A percentile compares a stretch with the other conserved stretches of the same genome.
phyloP scores from a whole-genome alignment of 495 filamentous ascomycete genomes.

The Talaromyces wortmannii region DNA sequence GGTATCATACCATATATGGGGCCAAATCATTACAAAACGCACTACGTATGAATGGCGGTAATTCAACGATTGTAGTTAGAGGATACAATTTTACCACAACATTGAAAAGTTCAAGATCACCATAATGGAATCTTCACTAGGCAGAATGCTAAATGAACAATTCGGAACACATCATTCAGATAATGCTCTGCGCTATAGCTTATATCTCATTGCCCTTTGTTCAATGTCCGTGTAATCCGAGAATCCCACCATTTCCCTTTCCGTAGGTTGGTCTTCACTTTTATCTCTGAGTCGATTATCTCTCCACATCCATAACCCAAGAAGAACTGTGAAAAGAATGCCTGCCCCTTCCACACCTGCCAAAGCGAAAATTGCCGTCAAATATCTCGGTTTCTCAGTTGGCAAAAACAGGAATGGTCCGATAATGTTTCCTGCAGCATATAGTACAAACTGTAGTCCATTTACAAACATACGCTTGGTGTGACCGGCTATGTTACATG shows the following conservation, averaged over 20 bases:
- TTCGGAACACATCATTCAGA: background rate
- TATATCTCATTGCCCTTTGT: background rate
- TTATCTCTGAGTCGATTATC: background rate
- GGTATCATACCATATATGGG: background rate
- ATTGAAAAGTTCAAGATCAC: background rate
- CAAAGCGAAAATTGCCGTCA: background rate
- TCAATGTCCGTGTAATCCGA: background rate
- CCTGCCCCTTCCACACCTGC: background rate
- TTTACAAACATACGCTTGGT: constrained; percentile 53
- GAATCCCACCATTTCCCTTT: background rate
- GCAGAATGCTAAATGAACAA: background rate
- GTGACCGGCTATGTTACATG: constrained; percentile 57
- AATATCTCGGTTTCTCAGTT: constrained; percentile 28
- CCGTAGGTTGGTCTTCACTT: background rate
- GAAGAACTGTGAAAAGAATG: background rate
- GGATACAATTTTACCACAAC: background rate
- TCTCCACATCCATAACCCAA: background rate
- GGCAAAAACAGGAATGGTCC: constrained; percentile 39
- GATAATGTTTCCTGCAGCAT: constrained; percentile 31
- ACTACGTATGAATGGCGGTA: background rate
- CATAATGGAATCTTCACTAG: background rate
- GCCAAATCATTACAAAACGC: background rate
- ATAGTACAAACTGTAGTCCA: constrained; percentile 30
- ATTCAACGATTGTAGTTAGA: background rate
- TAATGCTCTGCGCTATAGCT: background rate